A percentile compares a stretch with the other conserved stretches of the same genome.
Conservation (phyloP, 2,329 filamentous ascomycete species). For the Diaporthe ampelina region DNA sequence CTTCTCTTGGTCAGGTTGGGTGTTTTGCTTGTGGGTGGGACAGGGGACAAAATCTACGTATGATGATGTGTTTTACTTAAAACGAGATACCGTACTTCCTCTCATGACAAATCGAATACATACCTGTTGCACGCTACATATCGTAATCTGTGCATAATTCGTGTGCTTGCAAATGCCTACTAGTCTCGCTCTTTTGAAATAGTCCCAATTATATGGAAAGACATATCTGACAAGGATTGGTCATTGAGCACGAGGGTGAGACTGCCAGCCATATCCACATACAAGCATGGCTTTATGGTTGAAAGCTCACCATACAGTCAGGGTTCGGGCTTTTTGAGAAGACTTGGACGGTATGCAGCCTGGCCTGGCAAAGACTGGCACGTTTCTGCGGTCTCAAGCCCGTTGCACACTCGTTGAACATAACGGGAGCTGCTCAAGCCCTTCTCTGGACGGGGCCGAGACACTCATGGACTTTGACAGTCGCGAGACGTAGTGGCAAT, state of each 20-base stretch:
- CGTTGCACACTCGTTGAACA: background rate
- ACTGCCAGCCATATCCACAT: no score
- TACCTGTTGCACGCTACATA: slow-evolving; percentile 7
- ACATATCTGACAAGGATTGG: background rate
- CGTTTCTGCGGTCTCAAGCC: background rate
- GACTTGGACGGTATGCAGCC: background rate
- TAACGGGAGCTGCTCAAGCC: background rate
- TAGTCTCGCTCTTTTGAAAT: fast-evolving
- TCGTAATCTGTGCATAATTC: background rate
- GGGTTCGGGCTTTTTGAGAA: no score
- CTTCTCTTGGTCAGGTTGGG: background rate
- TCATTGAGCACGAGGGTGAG: no score
- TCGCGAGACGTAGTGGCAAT: background rate
- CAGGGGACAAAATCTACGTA: slow-evolving; percentile 18
- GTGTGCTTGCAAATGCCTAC: background rate
- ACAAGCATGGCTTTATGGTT: background rate
- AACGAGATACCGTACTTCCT: slow-evolving; percentile 10
- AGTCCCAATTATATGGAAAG: background rate
- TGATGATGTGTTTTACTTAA: slow-evolving; percentile 26
- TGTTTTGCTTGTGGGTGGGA: slow-evolving; percentile 3
- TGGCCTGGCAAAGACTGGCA: background rate
- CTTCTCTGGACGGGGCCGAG: background rate
- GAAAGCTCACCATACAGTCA: background rate
- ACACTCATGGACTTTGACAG: background rate
- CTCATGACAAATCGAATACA: slow-evolving; percentile 14